Base-by-base conservation (phyloP, 352 stramenopile species). In the Pythium folliculosum region DNA sequence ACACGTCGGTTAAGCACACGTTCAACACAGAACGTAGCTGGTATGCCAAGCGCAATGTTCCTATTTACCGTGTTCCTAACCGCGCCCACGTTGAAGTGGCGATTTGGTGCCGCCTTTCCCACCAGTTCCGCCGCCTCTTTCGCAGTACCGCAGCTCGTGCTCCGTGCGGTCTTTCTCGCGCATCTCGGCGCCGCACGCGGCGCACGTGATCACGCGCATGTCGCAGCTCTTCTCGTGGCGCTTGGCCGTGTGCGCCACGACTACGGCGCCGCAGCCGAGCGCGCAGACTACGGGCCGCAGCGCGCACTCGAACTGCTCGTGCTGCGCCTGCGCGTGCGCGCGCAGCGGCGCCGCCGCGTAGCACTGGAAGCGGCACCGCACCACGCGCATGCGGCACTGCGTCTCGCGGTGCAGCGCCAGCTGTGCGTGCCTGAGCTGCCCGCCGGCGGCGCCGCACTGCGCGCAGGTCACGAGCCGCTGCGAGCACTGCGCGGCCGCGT, bases 251-350 rank as follows among this genome's bases (percentile, higher is more conserved):
- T 87, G 77, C 19, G 78, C 81, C 13, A 83, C 30, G 37, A 94
- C 63, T 12, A 78, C 73, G 50, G 78, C 54, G 21, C 73, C 73
- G 67, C 86, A 94, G 10, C 86, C 82, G 19, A 94, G 73, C 6
- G 84, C 79, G 61, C 86, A 94, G 73, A 77, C 87, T 48, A 90
- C 85, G 1, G 78, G 65, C 5, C 86, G 79, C 5, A 86, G 77
- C 3, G 70, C 57, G 56, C 84, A 94, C 57, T 92, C 82, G 54
- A 77, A 78, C 54, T 64, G 68, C 65, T 94, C 86, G 63, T 94
- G 86, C 0, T 64, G 72, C 9, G 75, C 61, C 62, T 88, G 77
- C 43, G 84, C 81, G 35, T 92, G 75, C 2, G 83, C 83, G n/a
- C 81, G 68, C 37, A 91, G 64, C 38, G 55, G 55, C 17, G 55